A percentile compares a stretch with the other conserved stretches of the same genome.
Conservation (phyloP, 1,284 basidiomycete species). For the Retiboletus flavoniger region DNA sequence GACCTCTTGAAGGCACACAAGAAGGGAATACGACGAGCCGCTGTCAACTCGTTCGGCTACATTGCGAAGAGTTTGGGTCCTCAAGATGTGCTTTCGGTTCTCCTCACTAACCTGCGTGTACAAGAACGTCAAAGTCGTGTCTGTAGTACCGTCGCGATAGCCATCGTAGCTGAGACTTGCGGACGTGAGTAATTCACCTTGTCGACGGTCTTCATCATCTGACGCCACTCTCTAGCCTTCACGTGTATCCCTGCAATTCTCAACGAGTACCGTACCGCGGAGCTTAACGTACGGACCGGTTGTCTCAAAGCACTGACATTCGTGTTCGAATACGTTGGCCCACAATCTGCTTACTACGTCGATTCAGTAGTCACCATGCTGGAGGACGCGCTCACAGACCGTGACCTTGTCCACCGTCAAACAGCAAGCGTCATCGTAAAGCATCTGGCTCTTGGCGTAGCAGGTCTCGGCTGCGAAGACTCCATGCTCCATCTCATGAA, state of each 20-base stretch:
- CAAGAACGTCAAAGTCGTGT: slow-evolving; percentile 99
- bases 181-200: slow-evolving; percentile 63
- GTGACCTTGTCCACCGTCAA: slow-evolving; percentile 97
- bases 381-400: slow-evolving; percentile 96
- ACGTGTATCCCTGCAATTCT: slow-evolving; percentile 99
- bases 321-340: slow-evolving; percentile 99
- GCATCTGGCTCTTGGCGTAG: slow-evolving; percentile 95
- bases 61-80: slow-evolving; percentile 99
- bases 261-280: slow-evolving; percentile 97
- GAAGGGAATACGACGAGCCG: slow-evolving; percentile 97
- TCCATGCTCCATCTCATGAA: slow-evolving; percentile 98
- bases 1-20: slow-evolving; percentile 99
- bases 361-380: slow-evolving; percentile 97
- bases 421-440: slow-evolving; percentile 99
- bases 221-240: slow-evolving; percentile 61
- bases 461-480: slow-evolving; percentile 96
- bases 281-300: slow-evolving; percentile 98
- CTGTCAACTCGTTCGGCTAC: slow-evolving; percentile 99
- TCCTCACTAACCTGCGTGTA: slow-evolving; percentile 95
- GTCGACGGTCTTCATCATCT: slow-evolving; percentile 13
- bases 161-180: slow-evolving; percentile 96
- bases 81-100: slow-evolving; percentile 95
- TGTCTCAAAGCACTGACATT: slow-evolving; percentile 98
- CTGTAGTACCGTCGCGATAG: slow-evolving; percentile 97
- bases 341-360: slow-evolving; percentile 97